These are phyloP conservation scores for Begonia peltatifolia DNA, from an alignment of 306 rosid species.

Conservation along the genomic window DNA sequence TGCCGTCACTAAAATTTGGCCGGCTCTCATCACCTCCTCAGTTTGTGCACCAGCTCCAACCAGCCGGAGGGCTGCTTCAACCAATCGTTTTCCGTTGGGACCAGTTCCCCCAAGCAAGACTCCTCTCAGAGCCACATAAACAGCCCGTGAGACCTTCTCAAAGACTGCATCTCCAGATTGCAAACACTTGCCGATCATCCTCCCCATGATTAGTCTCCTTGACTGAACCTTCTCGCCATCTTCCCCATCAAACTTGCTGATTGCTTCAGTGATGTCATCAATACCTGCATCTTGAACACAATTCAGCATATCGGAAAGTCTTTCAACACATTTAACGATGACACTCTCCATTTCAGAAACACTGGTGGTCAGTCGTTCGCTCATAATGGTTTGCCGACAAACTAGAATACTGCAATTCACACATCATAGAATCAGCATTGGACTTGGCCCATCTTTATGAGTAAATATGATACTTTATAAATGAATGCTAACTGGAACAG, in stretches of 20 bases:
- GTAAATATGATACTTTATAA: background rate
- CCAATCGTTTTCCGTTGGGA: constrained; percentile 43
- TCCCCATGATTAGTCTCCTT: constrained; percentile 39
- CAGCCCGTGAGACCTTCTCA: constrained; percentile 57
- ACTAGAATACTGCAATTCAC: constrained; percentile 61
- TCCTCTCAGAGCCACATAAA: constrained; percentile 53
- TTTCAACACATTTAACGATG: constrained; percentile 28
- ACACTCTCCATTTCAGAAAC: constrained; percentile 37
- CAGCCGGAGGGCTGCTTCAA: constrained; percentile 54
- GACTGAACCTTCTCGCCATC: constrained; percentile 26
- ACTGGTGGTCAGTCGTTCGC: constrained; percentile 34
- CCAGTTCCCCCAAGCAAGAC: constrained; percentile 72
- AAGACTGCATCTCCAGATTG: constrained; percentile 84
- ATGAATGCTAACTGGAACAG: too few relatives aligned
- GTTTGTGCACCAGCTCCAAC: constrained; percentile 52
- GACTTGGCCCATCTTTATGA: background rate
- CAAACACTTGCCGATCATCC: constrained; percentile 72
- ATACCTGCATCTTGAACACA: constrained; percentile 44
- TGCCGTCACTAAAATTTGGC: constrained; percentile 58
- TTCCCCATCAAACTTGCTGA: constrained; percentile 23
- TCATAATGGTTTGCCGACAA: constrained; percentile 64
- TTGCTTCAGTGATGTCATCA: constrained; percentile 54
- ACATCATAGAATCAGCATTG: background rate
- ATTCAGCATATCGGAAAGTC: constrained; percentile 38
- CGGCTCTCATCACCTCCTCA: constrained; percentile 51